Evolutionary conservation across 169 alveolate species (phyloP), one percentile per base, ranked within the genome.

Genomic region (Plasmodium gaboni): DNA sequence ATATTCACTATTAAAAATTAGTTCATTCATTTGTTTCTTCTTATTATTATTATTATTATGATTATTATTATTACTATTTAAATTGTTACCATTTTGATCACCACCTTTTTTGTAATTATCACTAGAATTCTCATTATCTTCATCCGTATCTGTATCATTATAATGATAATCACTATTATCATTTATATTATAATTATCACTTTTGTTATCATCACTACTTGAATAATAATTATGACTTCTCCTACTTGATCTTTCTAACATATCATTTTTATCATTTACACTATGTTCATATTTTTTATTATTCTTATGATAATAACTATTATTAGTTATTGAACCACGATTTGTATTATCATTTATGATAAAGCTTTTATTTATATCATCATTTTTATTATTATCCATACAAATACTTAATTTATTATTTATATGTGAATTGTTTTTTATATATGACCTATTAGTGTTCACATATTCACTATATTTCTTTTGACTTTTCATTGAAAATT

Each of bases 321-420:
- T 3, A 32, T 32, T 32, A 32, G 5, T 32, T 32, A 32, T 32
- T 2, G 44, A 32, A 32, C 9, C 44, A 32, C 44, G 44, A 8
- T 32, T 32, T 0, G 8, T 32, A 32, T 32, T 24, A 22, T 53
- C 69, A 46, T 60, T 73, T 60, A 26, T 53, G 2, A 53, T 53
- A 32, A 1, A 73, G 59, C 69, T 73, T 46, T 73, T 17, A 73
- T 73, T 73, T 7, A 55, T 10, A 13, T 28, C 86, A 46, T 61
- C 86, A 1, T 61, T 63, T 13, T 73, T 8, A 24, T 73, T 69
- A 55, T 73, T 73, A 48, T 73, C 86, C n/a, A 69, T 73, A 53
- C 7, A 50, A 13, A 26, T 13, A 15, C 32, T 55, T 26, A 46
- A 15, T 13, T 73, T 55, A 44, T 44, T 70, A 13, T 70, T 22